These are phyloP conservation scores for Miamiensis avidus DNA, from an alignment of 169 alveolate species.

Conservation along the genomic window DNA sequence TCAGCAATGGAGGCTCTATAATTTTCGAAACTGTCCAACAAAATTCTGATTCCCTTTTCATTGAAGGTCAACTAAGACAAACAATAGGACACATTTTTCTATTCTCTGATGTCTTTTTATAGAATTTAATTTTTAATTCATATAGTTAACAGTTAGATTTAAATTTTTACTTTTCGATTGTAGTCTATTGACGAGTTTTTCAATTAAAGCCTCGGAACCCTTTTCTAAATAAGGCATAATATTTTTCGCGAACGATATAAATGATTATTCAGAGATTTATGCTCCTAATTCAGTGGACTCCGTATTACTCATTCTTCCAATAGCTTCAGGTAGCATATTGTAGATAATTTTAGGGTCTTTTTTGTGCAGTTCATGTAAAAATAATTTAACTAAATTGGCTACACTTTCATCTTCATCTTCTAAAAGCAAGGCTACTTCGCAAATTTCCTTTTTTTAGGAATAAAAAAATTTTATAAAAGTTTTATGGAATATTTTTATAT, in stretches of 20 bases:
- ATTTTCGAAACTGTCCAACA: constrained; percentile 66
- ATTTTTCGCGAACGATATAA: constrained; percentile 65
- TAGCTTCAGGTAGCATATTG: constrained; percentile 80
- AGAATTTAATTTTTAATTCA: background rate
- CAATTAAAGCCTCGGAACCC: constrained; percentile 65
- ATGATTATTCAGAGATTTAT: constrained; percentile 36
- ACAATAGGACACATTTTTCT: constrained; percentile 64
- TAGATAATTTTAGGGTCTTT: constrained; percentile 72
- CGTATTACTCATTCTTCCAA: constrained; percentile 55
- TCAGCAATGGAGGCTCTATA: constrained; percentile 52
- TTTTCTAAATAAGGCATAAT: constrained; percentile 65
- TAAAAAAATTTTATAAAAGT: too few relatives aligned
- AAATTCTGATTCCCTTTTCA: constrained; percentile 63
- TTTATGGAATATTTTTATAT: too few relatives aligned
- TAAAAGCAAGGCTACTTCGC: constrained; percentile 72
- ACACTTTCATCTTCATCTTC: constrained; percentile 63
- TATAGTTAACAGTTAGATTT: constrained; percentile 21
- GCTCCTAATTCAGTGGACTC: constrained; percentile 51
- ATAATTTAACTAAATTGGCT: constrained; percentile 62
- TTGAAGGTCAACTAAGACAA: constrained; percentile 58
- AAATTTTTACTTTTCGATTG: constrained; percentile 16
- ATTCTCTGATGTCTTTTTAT: constrained; percentile 48
- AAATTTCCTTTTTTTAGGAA: constrained; percentile 46
- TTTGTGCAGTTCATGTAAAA: constrained; percentile 70
- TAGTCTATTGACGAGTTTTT: constrained; percentile 28